A percentile compares a stretch with the other conserved stretches of the same genome.
phyloP scores from a whole-genome alignment of 2,329 filamentous ascomycete genomes.

The Claviceps citrina region DNA sequence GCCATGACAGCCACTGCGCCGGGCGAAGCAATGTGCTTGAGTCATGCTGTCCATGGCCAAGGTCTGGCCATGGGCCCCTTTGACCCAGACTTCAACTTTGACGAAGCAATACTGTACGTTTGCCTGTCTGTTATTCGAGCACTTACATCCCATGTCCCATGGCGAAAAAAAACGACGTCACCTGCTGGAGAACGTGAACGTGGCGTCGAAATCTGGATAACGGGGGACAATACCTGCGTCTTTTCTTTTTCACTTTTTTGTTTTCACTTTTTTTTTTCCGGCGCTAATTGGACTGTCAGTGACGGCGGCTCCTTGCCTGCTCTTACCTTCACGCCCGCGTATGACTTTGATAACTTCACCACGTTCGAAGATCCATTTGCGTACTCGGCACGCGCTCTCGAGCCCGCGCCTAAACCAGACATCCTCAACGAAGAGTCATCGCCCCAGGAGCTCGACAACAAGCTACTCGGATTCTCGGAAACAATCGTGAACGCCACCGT shows the following conservation, averaged over 20 bases:
- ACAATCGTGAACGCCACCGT: slow-evolving; percentile 45
- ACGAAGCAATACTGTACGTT: slow-evolving; percentile 41
- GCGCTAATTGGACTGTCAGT: slow-evolving; percentile 10
- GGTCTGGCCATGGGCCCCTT: slow-evolving; percentile 34
- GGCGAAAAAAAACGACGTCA: too few relatives aligned
- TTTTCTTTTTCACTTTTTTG: too few relatives aligned
- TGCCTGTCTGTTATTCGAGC: too few relatives aligned
- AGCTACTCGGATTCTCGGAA: slow-evolving; percentile 60
- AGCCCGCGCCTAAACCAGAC: slow-evolving; percentile 28
- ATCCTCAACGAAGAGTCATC: slow-evolving; percentile 31
- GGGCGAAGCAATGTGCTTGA: slow-evolving; percentile 32
- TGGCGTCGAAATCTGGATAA: too few relatives aligned
- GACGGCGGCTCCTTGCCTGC: slow-evolving; percentile 20
- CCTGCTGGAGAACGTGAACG: too few relatives aligned
- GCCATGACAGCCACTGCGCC: slow-evolving; percentile 30
- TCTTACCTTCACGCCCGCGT: slow-evolving; percentile 41
- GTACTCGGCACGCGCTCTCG: slow-evolving; percentile 35
- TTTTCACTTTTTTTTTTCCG: too few relatives aligned
- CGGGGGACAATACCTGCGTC: too few relatives aligned
- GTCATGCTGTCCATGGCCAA: slow-evolving; percentile 20
- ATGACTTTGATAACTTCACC: slow-evolving; percentile 45
- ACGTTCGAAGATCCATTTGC: slow-evolving; percentile 53
- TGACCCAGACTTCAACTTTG: slow-evolving; percentile 37
- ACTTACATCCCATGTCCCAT: too few relatives aligned
- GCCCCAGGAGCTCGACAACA: slow-evolving; percentile 46